Evolutionary conservation across 139 green algal genomes (phyloP).

Genomic region (Coelastrella sp.): DNA sequence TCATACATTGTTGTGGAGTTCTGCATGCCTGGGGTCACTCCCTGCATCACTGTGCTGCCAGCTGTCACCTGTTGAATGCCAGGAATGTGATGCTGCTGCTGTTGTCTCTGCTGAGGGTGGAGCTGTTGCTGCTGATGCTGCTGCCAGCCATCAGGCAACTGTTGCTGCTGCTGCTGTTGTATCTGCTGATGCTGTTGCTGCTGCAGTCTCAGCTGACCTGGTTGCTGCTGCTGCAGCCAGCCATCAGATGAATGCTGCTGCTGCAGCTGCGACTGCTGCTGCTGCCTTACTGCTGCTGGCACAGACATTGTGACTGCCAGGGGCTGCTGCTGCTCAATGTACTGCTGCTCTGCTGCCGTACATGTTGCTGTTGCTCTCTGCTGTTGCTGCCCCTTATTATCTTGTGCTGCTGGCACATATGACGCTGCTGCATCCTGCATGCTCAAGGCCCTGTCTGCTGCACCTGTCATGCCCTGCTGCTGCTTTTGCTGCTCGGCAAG

Average conservation of each 20-base stretch:
- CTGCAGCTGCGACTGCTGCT: conserved; percentile 14
- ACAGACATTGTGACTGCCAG: neutral
- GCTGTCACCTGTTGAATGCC: too few species aligned
- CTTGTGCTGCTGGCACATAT: neutral
- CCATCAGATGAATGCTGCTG: neutral
- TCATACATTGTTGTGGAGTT: too few species aligned
- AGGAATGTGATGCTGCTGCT: too few species aligned
- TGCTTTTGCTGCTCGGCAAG: too few species aligned
- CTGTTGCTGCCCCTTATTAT: neutral
- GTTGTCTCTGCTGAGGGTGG: too few species aligned
- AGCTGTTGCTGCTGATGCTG: too few species aligned
- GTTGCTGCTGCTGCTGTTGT: neutral
- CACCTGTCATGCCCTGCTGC: neutral
- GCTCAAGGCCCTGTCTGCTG: too few species aligned
- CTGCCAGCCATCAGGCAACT: too few species aligned
- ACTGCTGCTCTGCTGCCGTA: too few species aligned
- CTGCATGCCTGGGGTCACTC: too few species aligned
- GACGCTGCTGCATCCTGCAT: neutral
- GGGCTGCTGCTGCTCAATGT: conserved; percentile 9
- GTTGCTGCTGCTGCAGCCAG: neutral
- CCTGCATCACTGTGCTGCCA: too few species aligned
- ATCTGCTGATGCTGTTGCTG: conserved; percentile 25
- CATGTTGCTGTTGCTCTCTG: conserved; percentile 3
- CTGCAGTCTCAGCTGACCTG: neutral
- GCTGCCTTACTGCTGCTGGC: neutral